Conservation (phyloP, 129 eudicot species). For the Cynara cardunculus region DNA sequence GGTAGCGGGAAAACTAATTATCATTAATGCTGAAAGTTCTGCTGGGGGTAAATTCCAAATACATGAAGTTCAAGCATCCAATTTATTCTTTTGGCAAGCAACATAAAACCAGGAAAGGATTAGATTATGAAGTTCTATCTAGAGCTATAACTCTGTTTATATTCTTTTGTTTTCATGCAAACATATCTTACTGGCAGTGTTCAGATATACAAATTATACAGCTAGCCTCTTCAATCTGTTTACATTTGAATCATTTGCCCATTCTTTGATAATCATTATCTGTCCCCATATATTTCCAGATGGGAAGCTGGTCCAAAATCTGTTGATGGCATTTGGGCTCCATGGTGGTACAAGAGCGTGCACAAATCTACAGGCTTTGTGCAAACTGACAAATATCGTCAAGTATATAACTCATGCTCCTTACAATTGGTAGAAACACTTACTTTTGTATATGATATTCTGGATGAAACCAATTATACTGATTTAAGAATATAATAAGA, state of each 20-base stretch:
- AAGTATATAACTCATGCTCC: conserved; percentile 40
- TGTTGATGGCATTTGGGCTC: conserved; percentile 93
- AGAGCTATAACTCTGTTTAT: not conserved
- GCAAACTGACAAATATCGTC: conserved; percentile 55
- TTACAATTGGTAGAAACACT: not conserved
- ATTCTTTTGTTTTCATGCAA: not conserved
- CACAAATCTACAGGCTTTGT: conserved; percentile 74
- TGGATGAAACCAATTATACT: not conserved
- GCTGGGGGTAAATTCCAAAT: too few relatives aligned
- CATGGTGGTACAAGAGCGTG: conserved; percentile 86
- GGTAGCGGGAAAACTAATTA: too few relatives aligned
- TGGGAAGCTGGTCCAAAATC: conserved; percentile 97
- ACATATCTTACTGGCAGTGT: not conserved
- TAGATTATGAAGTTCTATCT: not conserved
- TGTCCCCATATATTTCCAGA: conserved; percentile 40
- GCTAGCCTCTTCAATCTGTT: not conserved
- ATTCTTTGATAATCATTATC: not conserved
- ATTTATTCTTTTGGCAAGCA: not conserved
- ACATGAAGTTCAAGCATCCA: too few relatives aligned
- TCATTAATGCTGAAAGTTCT: too few relatives aligned
- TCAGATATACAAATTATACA: not conserved
- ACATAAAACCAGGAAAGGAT: not conserved
- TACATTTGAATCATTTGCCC: not conserved
- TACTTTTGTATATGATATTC: not conserved
- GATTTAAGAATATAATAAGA: not conserved